phyloP scores from a whole-genome alignment of 208 protist species.

The Crithidia thermophila region DNA sequence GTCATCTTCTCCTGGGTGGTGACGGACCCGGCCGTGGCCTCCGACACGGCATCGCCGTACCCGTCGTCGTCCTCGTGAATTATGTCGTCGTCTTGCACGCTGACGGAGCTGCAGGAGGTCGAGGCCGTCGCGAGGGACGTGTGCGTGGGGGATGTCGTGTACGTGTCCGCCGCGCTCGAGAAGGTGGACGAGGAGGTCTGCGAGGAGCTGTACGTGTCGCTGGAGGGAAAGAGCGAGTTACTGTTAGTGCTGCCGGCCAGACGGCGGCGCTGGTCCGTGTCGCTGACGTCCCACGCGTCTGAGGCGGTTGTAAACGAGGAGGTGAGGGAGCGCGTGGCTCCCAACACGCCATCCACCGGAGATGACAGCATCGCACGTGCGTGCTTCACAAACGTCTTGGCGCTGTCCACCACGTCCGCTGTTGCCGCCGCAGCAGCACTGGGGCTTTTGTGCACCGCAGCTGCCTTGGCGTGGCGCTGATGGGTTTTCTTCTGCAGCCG shows the following conservation, averaged over 20 bases:
- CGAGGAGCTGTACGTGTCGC: background rate
- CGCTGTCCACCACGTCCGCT: background rate
- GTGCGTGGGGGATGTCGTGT: constrained; percentile 3
- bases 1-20: background rate
- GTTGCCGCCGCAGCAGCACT: background rate
- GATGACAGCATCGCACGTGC: constrained; percentile 4
- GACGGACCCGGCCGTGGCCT: background rate
- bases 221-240: background rate
- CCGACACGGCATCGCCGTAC: background rate
- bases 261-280: background rate
- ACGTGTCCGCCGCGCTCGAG: background rate
- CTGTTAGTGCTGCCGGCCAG: background rate
- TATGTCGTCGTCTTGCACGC: background rate
- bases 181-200: background rate
- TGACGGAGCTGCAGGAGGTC: background rate
- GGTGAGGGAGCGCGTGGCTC: background rate
- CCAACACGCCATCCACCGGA: constrained; percentile 1
- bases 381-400: constrained; percentile 10
- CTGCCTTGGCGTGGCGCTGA: background rate
- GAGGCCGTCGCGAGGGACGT: background rate
- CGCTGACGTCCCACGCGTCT: background rate
- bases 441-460: constrained; percentile 2
- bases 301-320: constrained; percentile 3
- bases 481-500: background rate
- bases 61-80: background rate